phyloP scores from a whole-genome alignment of 78 protist species.

The Tieghemostelium lacteum region DNA sequence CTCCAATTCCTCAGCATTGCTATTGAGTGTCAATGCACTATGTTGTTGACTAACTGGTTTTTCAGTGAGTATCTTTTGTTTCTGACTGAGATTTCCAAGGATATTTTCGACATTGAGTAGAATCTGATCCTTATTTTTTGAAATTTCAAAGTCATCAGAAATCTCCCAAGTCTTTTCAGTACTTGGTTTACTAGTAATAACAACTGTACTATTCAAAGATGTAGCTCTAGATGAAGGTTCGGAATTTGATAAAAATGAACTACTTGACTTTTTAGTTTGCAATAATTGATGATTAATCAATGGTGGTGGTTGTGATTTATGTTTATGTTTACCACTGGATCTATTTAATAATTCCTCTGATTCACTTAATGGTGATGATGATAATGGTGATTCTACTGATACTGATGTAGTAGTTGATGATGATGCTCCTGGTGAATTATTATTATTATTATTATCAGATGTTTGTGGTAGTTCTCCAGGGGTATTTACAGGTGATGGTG shows the following conservation, averaged over 20 bases:
- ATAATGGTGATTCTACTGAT: background rate
- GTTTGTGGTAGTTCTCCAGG: background rate
- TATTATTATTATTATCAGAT: background rate
- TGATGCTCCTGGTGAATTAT: background rate
- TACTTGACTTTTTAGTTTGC: background rate
- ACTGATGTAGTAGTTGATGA: background rate
- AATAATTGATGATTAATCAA: background rate
- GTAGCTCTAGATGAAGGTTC: background rate
- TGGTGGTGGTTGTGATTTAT: background rate
- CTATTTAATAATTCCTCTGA: constrained; percentile 36
- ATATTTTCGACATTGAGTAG: constrained; percentile 29
- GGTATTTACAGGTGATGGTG: background rate
- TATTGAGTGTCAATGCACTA: background rate
- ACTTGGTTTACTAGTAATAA: constrained; percentile 21
- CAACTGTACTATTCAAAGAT: background rate
- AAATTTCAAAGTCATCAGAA: constrained; percentile 4
- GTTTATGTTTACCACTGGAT: background rate
- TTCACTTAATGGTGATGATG: constrained; percentile 29
- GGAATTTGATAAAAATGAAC: background rate
- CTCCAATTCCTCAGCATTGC: background rate
- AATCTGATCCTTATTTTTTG: background rate
- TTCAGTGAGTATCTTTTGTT: constrained; percentile 16
- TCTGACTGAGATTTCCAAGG: constrained; percentile 2
- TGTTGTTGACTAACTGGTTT: background rate
- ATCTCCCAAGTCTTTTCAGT: constrained; percentile 36